Conservation (phyloP, 805 yeast genomes). For the Saccharomycopsis oosterbeekiorum region DNA sequence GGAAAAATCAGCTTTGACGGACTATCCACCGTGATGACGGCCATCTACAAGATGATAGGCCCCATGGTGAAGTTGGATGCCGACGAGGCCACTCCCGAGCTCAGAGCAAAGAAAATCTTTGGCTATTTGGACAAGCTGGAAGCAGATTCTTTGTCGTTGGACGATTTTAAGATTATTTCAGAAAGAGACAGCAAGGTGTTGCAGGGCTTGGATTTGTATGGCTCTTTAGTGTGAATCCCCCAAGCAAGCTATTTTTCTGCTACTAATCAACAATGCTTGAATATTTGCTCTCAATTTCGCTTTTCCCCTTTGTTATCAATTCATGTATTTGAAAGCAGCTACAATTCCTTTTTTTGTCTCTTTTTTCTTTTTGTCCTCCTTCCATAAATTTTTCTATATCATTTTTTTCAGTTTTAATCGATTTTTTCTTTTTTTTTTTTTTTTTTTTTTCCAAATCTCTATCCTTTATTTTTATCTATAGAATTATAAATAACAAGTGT, state of each 20-base stretch:
- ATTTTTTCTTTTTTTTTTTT: not conserved
- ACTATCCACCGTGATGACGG: slow-evolving; percentile 65
- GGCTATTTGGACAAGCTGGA: slow-evolving; percentile 58
- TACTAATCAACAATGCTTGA: too few relatives aligned
- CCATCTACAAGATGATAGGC: slow-evolving; percentile 93
- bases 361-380: not conserved
- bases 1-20: slow-evolving; percentile 72
- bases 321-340: too few relatives aligned
- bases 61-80: slow-evolving; percentile 81
- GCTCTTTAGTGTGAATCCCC: slow-evolving; percentile 55
- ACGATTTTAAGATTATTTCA: slow-evolving; percentile 76
- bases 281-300: too few relatives aligned
- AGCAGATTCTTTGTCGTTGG: slow-evolving; percentile 61
- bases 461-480: not conserved
- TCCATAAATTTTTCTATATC: too few relatives aligned
- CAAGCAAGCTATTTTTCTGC: too few relatives aligned
- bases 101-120: slow-evolving; percentile 76
- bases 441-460: not conserved
- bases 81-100: slow-evolving; percentile 88
- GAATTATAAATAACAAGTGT: not conserved
- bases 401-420: not conserved
- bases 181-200: slow-evolving; percentile 70
- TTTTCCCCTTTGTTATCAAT: too few relatives aligned
- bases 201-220: slow-evolving; percentile 68
- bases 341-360: not conserved